Conservation (phyloP, 495 filamentous ascomycete genomes). For the Penicillium coprophilum region DNA sequence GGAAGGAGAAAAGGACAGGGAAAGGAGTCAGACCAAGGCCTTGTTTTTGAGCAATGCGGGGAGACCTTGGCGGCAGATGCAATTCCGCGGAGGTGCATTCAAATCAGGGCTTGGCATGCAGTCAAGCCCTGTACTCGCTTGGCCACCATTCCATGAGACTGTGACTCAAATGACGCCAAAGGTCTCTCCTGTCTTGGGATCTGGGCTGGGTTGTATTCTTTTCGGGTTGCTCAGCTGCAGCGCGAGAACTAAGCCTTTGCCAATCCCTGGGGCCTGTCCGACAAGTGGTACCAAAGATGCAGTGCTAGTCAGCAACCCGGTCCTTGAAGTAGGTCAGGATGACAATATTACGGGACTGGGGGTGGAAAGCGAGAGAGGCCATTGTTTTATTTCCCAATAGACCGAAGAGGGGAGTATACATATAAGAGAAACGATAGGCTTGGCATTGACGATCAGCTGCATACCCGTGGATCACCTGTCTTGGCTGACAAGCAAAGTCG, state of each 20-base stretch:
- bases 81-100: constrained; percentile 5
- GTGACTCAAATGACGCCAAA: constrained; percentile 5
- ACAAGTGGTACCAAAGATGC: constrained; percentile 7
- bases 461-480: background rate
- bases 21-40: background rate
- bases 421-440: constrained; percentile 2
- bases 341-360: constrained; percentile 13
- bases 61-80: background rate
- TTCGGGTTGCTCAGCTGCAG: background rate
- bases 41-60: constrained; percentile 1
- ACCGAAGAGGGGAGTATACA: background rate
- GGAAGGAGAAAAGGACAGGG: constrained; percentile 11
- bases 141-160: too few species aligned
- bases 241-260: constrained; percentile 27
- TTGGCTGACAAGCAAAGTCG: constrained; percentile 16
- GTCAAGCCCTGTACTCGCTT: background rate
- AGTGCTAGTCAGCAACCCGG: constrained; percentile 3
- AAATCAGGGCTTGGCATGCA: constrained; percentile 3
- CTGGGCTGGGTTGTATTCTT: background rate
- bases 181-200: too few species aligned
- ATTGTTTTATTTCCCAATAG: background rate
- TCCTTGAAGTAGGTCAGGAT: background rate
- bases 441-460: constrained; percentile 7
- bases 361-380: constrained; percentile 1
- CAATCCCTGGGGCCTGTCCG: constrained; percentile 15